These are phyloP conservation scores for Curvularia hawaiiensis DNA, from an alignment of 2,329 filamentous ascomycete genomes.

Conservation along the genomic window DNA sequence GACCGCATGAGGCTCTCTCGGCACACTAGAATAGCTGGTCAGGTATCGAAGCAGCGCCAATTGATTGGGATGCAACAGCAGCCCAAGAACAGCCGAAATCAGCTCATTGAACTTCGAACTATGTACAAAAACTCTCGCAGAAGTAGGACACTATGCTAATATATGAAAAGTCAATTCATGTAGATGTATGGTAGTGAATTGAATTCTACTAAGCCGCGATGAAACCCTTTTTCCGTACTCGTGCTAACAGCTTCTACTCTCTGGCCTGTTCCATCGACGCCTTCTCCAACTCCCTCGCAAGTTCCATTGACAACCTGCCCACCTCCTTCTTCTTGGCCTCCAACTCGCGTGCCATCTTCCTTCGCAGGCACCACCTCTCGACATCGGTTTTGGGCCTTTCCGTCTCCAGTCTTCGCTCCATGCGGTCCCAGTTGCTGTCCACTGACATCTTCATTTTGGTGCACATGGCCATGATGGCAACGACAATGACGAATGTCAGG, in stretches of 20 bases:
- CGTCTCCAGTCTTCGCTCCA: neutral
- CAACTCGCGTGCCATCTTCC: conserved; percentile 1
- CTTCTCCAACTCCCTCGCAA: too few relatives aligned
- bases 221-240: neutral
- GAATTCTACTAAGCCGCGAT: too few relatives aligned
- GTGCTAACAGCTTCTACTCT: neutral
- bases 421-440: neutral
- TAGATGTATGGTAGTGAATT: too few relatives aligned
- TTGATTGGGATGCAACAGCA: too few relatives aligned
- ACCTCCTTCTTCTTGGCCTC: neutral
- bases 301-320: too few relatives aligned
- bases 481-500: neutral
- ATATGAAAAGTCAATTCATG: too few relatives aligned
- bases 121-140: too few relatives aligned
- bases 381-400: conserved; percentile 3
- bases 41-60: too few relatives aligned
- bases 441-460: conserved; percentile 7
- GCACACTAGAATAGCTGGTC: too few relatives aligned
- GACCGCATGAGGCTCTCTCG: neutral
- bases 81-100: too few relatives aligned
- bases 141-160: too few relatives aligned
- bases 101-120: too few relatives aligned
- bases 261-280: neutral
- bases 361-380: conserved; percentile 6
- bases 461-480: conserved; percentile 1